A percentile compares a stretch with the other conserved stretches of the same genome.
Conservation (phyloP, 1,139 yeast species). For the Candida glucosophila region DNA sequence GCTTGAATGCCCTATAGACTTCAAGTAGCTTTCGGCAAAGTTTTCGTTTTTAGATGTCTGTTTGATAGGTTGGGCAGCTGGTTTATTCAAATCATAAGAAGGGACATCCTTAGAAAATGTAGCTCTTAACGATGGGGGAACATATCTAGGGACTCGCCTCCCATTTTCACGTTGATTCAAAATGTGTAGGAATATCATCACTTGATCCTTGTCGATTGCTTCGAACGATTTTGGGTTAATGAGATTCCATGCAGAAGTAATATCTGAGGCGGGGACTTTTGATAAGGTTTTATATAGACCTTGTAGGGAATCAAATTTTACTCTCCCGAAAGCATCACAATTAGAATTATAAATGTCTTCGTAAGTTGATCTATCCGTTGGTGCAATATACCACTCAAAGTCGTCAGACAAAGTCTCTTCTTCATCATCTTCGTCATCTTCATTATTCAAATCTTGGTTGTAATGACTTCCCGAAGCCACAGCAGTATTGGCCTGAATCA, state of each 20-base stretch:
- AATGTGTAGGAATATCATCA: constrained; percentile 80
- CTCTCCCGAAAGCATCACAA: constrained; percentile 76
- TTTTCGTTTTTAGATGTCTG: constrained; percentile 17
- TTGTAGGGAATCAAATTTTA: constrained; percentile 61
- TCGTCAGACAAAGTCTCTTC: constrained; percentile 52
- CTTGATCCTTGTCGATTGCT: constrained; percentile 90
- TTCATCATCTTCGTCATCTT: constrained; percentile 45
- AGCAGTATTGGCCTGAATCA: constrained; percentile 75
- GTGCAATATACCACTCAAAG: constrained; percentile 95
- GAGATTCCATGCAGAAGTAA: constrained; percentile 91
- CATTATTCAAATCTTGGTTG: constrained; percentile 9
- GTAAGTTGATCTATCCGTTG: constrained; percentile 71
- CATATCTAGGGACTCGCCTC: constrained; percentile 80
- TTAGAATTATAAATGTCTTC: constrained; percentile 71
- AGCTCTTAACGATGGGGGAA: constrained; percentile 88
- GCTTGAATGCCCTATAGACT: constrained; percentile 39
- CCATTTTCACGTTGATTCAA: constrained; percentile 87
- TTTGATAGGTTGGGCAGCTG: constrained; percentile 7
- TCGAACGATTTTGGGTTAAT: constrained; percentile 85
- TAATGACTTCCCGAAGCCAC: constrained; percentile 27
- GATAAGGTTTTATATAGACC: constrained; percentile 61
- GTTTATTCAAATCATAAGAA: constrained; percentile 54
- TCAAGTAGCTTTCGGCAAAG: constrained; percentile 34
- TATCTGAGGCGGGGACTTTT: constrained; percentile 74
- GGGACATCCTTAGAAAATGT: constrained; percentile 85